Percentiles rank a stretch among this genome's conserved stretches.
phyloP scores from a whole-genome alignment of 78 protist species.

The Cavenderia fasciculata region DNA sequence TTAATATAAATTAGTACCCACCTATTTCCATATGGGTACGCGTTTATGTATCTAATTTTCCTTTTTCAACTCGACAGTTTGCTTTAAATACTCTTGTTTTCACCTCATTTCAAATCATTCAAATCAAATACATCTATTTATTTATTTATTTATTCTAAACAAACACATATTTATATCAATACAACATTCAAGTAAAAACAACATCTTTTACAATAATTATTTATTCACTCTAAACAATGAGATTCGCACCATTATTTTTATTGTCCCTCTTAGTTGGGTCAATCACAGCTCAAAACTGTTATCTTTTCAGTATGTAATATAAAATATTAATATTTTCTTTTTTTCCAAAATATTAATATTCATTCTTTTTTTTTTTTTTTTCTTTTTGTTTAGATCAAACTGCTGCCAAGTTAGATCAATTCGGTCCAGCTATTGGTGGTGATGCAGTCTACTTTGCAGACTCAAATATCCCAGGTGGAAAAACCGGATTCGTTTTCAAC shows the following conservation, averaged over 20 bases:
- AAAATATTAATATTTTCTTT: neutral
- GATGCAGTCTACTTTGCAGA: conserved; percentile 13
- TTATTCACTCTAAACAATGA: no score
- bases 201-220: no score
- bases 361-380: neutral
- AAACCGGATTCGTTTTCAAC: conserved; percentile 1
- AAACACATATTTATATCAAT: no score
- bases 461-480: neutral
- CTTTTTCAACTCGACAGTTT: no score
- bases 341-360: neutral
- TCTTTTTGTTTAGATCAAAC: neutral
- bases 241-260: neutral
- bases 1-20: no score
- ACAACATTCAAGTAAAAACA: no score
- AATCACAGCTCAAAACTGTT: neutral
- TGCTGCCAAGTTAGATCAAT: neutral
- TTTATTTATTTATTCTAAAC: no score
- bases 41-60: no score
- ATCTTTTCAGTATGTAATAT: neutral
- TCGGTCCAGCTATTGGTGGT: conserved; percentile 43
- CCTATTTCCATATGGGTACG: no score
- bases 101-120: no score
- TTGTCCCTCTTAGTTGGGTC: neutral
- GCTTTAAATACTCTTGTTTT: no score
- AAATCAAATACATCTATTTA: no score